These are phyloP conservation scores for Phytophthora constricta DNA, from an alignment of 352 stramenopile genomes.

Conservation along the genomic window DNA sequence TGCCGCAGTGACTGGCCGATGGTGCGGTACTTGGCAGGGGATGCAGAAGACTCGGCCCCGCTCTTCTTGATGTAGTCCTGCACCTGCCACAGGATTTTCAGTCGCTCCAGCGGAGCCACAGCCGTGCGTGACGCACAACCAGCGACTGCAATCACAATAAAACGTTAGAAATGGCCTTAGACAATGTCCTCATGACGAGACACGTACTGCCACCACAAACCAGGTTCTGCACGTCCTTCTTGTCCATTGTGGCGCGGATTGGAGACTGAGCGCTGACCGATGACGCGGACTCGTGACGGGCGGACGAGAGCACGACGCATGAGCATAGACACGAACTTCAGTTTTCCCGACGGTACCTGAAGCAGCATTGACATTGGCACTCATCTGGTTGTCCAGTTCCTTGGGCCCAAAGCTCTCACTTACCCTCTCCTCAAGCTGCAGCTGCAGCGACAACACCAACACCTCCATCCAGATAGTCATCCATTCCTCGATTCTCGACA, in stretches of 20 bases:
- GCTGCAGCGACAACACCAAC: neutral
- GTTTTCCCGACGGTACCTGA: neutral
- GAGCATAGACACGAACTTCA: neutral
- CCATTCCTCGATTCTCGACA: constrained; percentile 5
- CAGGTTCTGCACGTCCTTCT: constrained; percentile 63
- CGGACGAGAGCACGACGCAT: constrained; percentile 3
- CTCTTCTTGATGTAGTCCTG: constrained; percentile 65
- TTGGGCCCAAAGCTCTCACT: too few species aligned
- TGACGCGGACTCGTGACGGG: constrained; percentile 12
- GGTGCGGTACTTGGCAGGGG: constrained; percentile 56
- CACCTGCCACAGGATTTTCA: constrained; percentile 86
- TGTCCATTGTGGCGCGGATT: constrained; percentile 32
- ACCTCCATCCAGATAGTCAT: constrained; percentile 4
- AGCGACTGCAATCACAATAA: constrained; percentile 47
- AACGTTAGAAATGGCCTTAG: neutral
- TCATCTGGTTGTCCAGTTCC: neutral
- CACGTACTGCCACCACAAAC: constrained; percentile 77
- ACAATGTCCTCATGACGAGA: neutral
- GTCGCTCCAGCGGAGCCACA: constrained; percentile 73
- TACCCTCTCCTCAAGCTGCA: neutral
- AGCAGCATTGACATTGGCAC: neutral
- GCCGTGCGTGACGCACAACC: constrained; percentile 72
- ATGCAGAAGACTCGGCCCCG: neutral
- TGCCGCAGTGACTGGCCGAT: constrained; percentile 63
- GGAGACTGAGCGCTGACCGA: constrained; percentile 29